Conservation (phyloP, 345 rosid genomes). For the Eucalyptus virginea region DNA sequence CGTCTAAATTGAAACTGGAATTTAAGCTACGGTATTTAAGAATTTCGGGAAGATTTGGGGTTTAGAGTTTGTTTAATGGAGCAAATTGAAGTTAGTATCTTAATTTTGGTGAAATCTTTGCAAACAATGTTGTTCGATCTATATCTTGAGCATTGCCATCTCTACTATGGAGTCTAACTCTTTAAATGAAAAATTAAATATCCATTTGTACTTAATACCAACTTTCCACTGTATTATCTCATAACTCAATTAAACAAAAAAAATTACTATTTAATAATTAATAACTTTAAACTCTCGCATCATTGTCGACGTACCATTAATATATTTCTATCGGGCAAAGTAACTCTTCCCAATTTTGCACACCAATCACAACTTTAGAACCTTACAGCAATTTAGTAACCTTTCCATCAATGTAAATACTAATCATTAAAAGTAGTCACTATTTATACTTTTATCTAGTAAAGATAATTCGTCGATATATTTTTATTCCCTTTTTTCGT, state of each 20-base stretch:
- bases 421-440: neutral
- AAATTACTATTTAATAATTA: rapidly evolving
- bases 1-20: neutral
- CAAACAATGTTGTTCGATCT: neutral
- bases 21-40: neutral
- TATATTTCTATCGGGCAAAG: rapidly evolving
- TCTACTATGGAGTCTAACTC: neutral
- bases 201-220: neutral
- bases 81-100: neutral
- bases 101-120: neutral
- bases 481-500: neutral
- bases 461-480: neutral
- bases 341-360: neutral
- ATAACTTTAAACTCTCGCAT: rapidly evolving
- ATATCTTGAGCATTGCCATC: neutral
- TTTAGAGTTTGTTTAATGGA: neutral
- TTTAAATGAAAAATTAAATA: neutral
- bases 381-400: neutral
- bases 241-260: neutral
- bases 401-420: neutral
- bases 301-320: rapidly evolving
- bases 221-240: neutral
- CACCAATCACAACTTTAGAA: neutral
- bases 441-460: neutral
- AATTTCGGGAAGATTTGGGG: neutral